Base-by-base conservation (phyloP, 345 rosid genomes). In the Conringia planisiliqua region DNA sequence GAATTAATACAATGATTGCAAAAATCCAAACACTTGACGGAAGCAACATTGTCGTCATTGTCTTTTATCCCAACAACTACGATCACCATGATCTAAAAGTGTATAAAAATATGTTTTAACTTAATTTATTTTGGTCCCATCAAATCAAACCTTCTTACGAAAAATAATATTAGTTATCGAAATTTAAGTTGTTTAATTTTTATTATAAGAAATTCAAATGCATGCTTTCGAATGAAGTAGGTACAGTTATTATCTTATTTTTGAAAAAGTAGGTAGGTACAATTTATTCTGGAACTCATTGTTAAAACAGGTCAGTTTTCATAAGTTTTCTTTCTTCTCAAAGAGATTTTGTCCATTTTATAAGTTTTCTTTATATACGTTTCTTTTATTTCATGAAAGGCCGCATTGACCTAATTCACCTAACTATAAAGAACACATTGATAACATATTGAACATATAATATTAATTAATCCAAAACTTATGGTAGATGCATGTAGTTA, bases 11-110 rank as follows among this genome's bases (percentile, higher is more conserved):
- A 36, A 62, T 76, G 66, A 62, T 69, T 62, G 75, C 70, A 76
- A 68, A 76, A 76, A 62, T 69, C 70, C 79, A 76, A 76, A 69
- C 50, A 76, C 74, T 51, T 43, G 70, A 62, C 79, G 79, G 35
- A 76, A 69, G 70, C 75, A 76, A 68, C 30, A 62, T 43, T 4
- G 70, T 62, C 70, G 70, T 54, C 74, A 68, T 33, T 69, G 70
- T 62, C 74, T 62, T 68, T 76, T 76, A 62, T 69, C 51, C 70
- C 71, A 76, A 76, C 80, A 62, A 70, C 80, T 76, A 62, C 33
- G 60, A 46, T 63, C 80, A 69, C 66, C 64, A 76, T 62, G 42
- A 51, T 69, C 75, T 61, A 8, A 62, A 69, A n/a, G 51, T 76
- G 70, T 76, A 22, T 0, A 5, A 22, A 60, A 22, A 30, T 10